Percentiles rank a stretch among this genome's conserved stretches.
Evolutionary conservation across 768 basidiomycete species (phyloP).

Genomic region (Boletellus ananas): DNA sequence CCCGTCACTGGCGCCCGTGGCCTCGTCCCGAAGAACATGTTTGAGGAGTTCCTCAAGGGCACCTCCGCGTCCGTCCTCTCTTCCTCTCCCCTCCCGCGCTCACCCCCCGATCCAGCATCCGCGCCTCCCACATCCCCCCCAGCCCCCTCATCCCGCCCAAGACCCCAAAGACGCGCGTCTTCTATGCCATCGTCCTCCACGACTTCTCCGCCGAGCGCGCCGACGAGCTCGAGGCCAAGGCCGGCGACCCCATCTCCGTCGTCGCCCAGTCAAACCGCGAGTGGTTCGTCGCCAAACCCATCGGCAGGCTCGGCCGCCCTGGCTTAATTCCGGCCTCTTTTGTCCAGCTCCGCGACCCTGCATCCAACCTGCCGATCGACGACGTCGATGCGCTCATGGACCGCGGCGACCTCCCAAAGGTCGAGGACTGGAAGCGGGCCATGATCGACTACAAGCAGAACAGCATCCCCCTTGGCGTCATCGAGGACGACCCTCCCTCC

Average conservation of each 20-base stretch:
- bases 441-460: constrained; percentile 95
- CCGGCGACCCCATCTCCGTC: constrained; percentile 91
- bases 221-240: constrained; percentile 93
- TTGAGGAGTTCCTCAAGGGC: constrained; percentile 87
- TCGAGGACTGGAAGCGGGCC: constrained; percentile 99
- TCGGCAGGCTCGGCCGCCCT: constrained; percentile 89
- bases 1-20: constrained; percentile 89
- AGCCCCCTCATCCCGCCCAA: constrained; percentile 35
- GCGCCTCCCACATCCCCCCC: constrained; percentile 31
- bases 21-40: constrained; percentile 79
- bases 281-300: constrained; percentile 99
- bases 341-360: constrained; percentile 93
- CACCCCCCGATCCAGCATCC: constrained; percentile 30
- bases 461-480: constrained; percentile 89
- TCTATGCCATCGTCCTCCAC: constrained; percentile 93
- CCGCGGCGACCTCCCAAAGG: constrained; percentile 83
- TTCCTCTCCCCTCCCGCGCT: background rate
- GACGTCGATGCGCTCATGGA: constrained; percentile 81
- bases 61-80: constrained; percentile 38
- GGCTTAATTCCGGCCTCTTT: constrained; percentile 97
- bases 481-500: constrained; percentile 58
- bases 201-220: constrained; percentile 94
- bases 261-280: constrained; percentile 99
- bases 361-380: constrained; percentile 72
- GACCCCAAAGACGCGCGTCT: constrained; percentile 52